These are phyloP conservation scores for Delitschia confertaspora DNA, from an alignment of 495 filamentous ascomycete genomes.

Conservation along the genomic window DNA sequence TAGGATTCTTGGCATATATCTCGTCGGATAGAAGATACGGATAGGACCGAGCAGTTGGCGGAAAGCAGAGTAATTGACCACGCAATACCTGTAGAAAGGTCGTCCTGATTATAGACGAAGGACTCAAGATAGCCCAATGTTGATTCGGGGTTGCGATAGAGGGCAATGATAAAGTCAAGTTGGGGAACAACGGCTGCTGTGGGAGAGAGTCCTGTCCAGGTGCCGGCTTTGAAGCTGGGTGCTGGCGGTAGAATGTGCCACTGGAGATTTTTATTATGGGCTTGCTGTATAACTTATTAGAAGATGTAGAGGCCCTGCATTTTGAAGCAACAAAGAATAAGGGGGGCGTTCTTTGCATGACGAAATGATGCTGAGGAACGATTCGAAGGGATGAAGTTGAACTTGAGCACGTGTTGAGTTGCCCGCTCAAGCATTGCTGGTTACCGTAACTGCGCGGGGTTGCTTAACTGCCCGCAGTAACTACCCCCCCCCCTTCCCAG, in stretches of 20 bases:
- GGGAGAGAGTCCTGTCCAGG: constrained; percentile 20
- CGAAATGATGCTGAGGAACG: constrained; percentile 1
- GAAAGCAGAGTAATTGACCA: constrained; percentile 62
- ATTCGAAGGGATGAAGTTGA: background rate
- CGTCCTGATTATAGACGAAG: constrained; percentile 62
- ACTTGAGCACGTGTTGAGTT: background rate
- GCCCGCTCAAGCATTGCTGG: too few relatives aligned
- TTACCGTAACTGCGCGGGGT: too few relatives aligned
- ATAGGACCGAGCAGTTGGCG: constrained; percentile 61
- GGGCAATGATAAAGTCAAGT: constrained; percentile 57
- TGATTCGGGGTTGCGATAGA: constrained; percentile 41
- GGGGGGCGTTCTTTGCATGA: constrained; percentile 29
- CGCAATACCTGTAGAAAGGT: constrained; percentile 66
- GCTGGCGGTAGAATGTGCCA: constrained; percentile 72
- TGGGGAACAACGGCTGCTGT: constrained; percentile 59
- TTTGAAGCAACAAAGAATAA: constrained; percentile 17
- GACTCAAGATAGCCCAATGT: constrained; percentile 69
- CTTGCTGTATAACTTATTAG: constrained; percentile 13
- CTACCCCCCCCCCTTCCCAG: background rate
- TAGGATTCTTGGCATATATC: constrained; percentile 46
- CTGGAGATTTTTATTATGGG: constrained; percentile 65
- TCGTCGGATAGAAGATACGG: constrained; percentile 63
- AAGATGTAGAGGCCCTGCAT: constrained; percentile 1
- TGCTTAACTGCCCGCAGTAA: constrained; percentile 2
- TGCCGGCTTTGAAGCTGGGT: constrained; percentile 46